Evolutionary conservation across 2,329 filamentous ascomycete species (phyloP).

Genomic region (Geosmithia putterillii): DNA sequence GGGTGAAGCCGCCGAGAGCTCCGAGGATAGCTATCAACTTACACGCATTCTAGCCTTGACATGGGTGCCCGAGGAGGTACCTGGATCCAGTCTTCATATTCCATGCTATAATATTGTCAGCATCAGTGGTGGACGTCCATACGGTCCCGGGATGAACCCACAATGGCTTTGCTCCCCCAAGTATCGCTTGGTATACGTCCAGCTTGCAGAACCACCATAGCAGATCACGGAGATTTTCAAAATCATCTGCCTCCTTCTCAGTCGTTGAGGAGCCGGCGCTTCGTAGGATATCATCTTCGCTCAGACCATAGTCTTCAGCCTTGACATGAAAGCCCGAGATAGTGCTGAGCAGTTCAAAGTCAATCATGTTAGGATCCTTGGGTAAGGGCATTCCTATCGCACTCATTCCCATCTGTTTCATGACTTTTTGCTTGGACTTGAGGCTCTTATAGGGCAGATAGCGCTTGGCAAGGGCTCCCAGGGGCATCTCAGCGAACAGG

Average conservation of each 20-base stretch:
- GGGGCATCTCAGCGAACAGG: constrained; percentile 72
- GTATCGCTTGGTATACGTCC: constrained; percentile 80
- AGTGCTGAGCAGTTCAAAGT: constrained; percentile 25
- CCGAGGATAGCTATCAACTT: constrained; percentile 21
- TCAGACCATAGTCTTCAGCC: constrained; percentile 24
- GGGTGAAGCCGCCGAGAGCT: no score
- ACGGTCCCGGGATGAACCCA: constrained; percentile 35
- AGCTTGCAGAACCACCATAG: constrained; percentile 97
- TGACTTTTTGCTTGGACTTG: constrained; percentile 3
- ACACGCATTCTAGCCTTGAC: constrained; percentile 63
- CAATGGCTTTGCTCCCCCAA: constrained; percentile 79
- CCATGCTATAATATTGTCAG: constrained; percentile 45
- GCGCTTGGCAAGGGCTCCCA: constrained; percentile 57
- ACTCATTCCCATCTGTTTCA: constrained; percentile 1
- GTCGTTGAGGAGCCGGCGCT: constrained; percentile 17
- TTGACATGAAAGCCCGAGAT: constrained; percentile 26
- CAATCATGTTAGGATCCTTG: constrained; percentile 23
- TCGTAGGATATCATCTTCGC: constrained; percentile 13
- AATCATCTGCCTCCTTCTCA: constrained; percentile 61
- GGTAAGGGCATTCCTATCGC: neutral
- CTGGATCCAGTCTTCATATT: constrained; percentile 71
- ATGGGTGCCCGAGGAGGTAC: constrained; percentile 77
- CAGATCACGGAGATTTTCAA: constrained; percentile 71
- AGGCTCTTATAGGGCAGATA: constrained; percentile 51
- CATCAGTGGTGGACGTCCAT: neutral